These are phyloP conservation scores for Globisporangium orthogonon DNA, from an alignment of 352 stramenopile genomes.

Conservation along the genomic window DNA sequence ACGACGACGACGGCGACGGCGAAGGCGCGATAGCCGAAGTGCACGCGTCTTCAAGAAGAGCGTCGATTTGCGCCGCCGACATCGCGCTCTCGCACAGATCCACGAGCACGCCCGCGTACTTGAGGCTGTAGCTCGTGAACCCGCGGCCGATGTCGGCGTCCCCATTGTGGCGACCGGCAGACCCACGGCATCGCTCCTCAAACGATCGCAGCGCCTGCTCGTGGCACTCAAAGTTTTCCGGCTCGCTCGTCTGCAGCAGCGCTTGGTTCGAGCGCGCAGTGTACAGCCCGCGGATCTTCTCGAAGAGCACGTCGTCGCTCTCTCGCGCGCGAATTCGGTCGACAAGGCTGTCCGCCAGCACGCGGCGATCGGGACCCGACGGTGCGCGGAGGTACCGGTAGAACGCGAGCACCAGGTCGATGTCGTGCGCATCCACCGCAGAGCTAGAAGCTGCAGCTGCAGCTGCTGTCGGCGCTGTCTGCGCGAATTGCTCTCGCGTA, in stretches of 20 bases:
- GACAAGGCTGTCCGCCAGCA: conserved; percentile 35
- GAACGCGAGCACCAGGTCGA: conserved; percentile 70
- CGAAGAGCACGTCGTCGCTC: conserved; percentile 46
- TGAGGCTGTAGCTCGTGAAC: conserved; percentile 64
- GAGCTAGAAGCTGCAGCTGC: conserved; percentile 3
- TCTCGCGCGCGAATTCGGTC: conserved; percentile 38
- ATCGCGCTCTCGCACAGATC: conserved; percentile 37
- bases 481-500: conserved; percentile 2
- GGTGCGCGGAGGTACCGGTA: conserved; percentile 69
- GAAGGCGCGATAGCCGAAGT: too few species aligned
- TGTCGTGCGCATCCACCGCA: conserved; percentile 57
- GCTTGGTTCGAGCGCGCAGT: conserved; percentile 14
- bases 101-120: conserved; percentile 44
- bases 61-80: conserved; percentile 15
- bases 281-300: conserved; percentile 33
- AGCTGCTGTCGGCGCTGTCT: neutral
- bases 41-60: conserved; percentile 30
- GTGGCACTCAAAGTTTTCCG: conserved; percentile 29
- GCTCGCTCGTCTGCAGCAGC: conserved; percentile 20
- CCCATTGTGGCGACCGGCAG: conserved; percentile 9
- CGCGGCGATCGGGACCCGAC: conserved; percentile 23
- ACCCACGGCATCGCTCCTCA: conserved; percentile 14
- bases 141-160: conserved; percentile 23
- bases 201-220: conserved; percentile 26
- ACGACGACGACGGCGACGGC: too few species aligned